These are phyloP conservation scores for Volvariella volvacea DNA, from an alignment of 1,284 basidiomycete species.

Conservation along the genomic window DNA sequence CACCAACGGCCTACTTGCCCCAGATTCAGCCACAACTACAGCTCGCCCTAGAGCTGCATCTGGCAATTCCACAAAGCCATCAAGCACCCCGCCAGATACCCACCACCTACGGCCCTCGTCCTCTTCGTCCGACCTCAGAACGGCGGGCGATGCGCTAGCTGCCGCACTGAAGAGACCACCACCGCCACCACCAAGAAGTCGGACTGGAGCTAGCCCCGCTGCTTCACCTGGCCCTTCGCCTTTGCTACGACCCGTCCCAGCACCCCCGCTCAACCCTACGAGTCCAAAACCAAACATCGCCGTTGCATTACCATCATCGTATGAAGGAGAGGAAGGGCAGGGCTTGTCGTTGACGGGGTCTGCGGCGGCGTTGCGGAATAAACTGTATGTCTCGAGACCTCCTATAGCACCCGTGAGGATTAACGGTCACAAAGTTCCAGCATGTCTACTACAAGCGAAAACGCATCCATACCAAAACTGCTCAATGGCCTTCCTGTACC, in stretches of 20 bases:
- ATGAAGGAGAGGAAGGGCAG: background rate
- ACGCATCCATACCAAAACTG: background rate
- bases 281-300: background rate
- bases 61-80: constrained; percentile 6
- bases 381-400: background rate
- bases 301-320: no score
- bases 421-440: background rate
- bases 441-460: background rate
- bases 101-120: constrained; percentile 34
- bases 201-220: background rate
- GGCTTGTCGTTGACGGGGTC: background rate
- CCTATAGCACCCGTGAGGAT: background rate
- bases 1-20: no score
- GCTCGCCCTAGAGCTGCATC: no score
- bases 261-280: constrained; percentile 20
- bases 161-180: constrained; percentile 37
- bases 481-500: background rate
- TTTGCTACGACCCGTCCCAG: constrained; percentile 31
- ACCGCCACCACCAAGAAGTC: constrained; percentile 49
- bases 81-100: constrained; percentile 14
- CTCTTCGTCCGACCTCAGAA: constrained; percentile 48
- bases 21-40: no score
- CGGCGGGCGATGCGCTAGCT: constrained; percentile 5
- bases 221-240: constrained; percentile 13
- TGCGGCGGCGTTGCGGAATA: constrained; percentile 8